Base-by-base conservation (phyloP, 345 rosid genomes). In the Eutrema heterophyllum region DNA sequence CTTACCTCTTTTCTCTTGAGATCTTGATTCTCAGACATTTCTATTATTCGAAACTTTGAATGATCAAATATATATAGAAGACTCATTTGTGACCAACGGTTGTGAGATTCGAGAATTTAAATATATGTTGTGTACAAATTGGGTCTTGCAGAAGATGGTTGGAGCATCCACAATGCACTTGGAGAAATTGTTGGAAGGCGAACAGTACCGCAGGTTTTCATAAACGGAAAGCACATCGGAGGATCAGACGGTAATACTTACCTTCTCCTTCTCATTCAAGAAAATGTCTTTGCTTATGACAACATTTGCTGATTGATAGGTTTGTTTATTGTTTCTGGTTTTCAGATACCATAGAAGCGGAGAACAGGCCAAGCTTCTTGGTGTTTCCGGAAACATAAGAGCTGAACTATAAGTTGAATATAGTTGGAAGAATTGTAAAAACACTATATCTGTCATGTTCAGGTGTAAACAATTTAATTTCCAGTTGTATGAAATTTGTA, bases 151-250 rank as follows among this genome's bases (percentile, higher is more conserved):
- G 98, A 88, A 9, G 95, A 94, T 81, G 97, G 97, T 1, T 39
- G n/a, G 18, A 75, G 60, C 53, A 82, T 94, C 75, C 97, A 94
- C 77, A 83, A 72, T 78, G 97, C 96, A 36, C 18, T 89, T 76
- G 71, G 85, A 68, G 84, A 83, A 73, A 81, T 78, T 21, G 78
- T 87, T 27, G 89, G 91, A 9, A 86, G 85, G 81, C 88, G 88
- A 65, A 94, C 97, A 4, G 98, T 94, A 5, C 98, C 98, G 4
- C 98, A 91, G 58, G 97, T 94, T 40, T 94, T 94, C 84, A 79
- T 94, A 3, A 71, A 89, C 29, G 92, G 96, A 29, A 84, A 91
- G 81, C 96, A 92, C 80, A 75, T 94, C 5, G 98, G 98, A 54
- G 97, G 97, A 68, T 91, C 97, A 38, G 98, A 91, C 36, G 97